Evolutionary conservation across 495 filamentous ascomycete genomes (phyloP).

Genomic region (Chaetomium tenue): DNA sequence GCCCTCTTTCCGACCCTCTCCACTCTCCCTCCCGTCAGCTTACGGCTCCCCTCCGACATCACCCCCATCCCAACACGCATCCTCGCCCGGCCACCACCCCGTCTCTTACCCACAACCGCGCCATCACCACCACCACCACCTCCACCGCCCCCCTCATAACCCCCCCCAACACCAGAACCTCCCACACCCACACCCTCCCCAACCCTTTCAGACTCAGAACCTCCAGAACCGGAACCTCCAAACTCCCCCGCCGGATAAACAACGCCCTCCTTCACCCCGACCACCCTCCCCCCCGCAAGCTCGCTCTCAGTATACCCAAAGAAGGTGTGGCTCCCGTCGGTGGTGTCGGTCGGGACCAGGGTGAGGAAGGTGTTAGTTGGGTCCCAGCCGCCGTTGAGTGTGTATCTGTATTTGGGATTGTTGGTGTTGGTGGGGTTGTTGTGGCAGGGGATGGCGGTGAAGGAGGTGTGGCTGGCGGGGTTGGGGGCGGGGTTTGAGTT

Average conservation of each 20-base stretch:
- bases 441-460: conserved; percentile 17
- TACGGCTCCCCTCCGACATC: neutral
- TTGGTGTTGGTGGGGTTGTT: neutral
- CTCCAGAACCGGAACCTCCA: neutral
- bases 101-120: neutral
- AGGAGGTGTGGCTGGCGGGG: conserved; percentile 22
- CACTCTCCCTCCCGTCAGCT: neutral
- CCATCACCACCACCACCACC: neutral
- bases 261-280: neutral
- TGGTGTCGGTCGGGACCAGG: conserved; percentile 27
- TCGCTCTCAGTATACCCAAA: conserved; percentile 31
- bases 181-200: neutral
- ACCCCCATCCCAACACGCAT: neutral
- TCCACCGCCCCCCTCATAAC: neutral
- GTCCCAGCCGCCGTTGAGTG: conserved; percentile 31
- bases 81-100: neutral
- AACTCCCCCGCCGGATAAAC: neutral
- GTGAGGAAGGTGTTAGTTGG: conserved; percentile 21
- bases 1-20: neutral
- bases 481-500: neutral
- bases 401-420: neutral
- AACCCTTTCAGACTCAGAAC: neutral
- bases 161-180: neutral
- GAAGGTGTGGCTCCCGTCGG: conserved; percentile 20
- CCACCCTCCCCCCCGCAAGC: conserved; percentile 12